Base-by-base conservation (phyloP, 1,139 yeast genomes). In the Hyphopichia fennica region DNA sequence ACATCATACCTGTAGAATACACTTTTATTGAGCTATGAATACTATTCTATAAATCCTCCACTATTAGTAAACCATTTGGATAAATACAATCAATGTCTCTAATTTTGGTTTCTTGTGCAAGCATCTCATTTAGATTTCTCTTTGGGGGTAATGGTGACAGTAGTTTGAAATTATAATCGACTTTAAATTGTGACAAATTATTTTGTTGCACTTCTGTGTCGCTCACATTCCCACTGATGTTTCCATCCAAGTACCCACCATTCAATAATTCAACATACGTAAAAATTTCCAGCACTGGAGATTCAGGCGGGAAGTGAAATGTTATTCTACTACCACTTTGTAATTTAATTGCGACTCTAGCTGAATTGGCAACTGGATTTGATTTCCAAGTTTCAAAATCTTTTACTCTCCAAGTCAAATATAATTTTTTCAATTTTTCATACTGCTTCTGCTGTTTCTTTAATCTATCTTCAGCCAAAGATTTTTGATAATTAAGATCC, bases 401-500 rank as follows among this genome's bases (percentile, higher is more conserved):
- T 66, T 80, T 73, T 35, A 67, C 61, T 35, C 76, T 63, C 76
- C 81, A 82, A 39, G 67, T 47, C 43, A 70, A 54, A 50, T 64
- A 71, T 42, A 61, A 62, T 38, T 61, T 60, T 31, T 54, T 53
- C 34, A 58, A 47, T 30, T 56, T 52, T 36, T 62, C 63, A 29
- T 54, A 44, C 33, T 49, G 43, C 43, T 62, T 65, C 41, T 60
- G 56, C 22, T 54, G 50, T 44, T 65, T 67, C 52, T 68, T 69
- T 33, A 56, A 47, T 35, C 77, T 65, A 60, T 84, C 93, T 33
- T 72, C 69, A 4, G 75, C 76, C 41, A 91, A 67, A 1, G 96
- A 83, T 30, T 75, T 75, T 55, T 85, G 82, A 61, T 83, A 91
- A 28, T 95, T 90, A 37, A 78, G 67, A 54, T 89, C 95, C 63